Conservation (phyloP, 139 green algal genomes). For the Tetraselmis striata region DNA sequence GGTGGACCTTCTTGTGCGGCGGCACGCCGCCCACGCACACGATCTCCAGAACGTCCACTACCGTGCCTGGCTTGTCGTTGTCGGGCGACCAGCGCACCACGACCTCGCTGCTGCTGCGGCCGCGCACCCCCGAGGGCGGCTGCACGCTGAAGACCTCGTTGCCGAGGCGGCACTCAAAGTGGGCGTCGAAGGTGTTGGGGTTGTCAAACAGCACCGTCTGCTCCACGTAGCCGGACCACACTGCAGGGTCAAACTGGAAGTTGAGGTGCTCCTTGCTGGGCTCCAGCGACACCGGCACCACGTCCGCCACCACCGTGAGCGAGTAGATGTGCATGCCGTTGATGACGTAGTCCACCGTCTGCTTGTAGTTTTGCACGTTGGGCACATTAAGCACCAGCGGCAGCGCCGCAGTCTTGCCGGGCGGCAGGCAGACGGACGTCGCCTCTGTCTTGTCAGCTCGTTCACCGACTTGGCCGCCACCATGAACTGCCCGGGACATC, state of each 20-base stretch:
- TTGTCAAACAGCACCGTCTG: slow-evolving; percentile 35
- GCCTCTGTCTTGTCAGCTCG: background rate
- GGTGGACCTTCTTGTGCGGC: slow-evolving; percentile 7
- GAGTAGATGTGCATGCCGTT: slow-evolving; percentile 54
- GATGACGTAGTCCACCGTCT: slow-evolving; percentile 56
- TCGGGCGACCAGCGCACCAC: slow-evolving; percentile 10
- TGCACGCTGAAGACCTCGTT: background rate
- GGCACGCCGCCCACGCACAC: slow-evolving; percentile 1
- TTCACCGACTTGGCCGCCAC: background rate
- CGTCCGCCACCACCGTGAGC: slow-evolving; percentile 46
- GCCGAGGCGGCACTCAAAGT: background rate
- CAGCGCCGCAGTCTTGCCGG: slow-evolving; percentile 38
- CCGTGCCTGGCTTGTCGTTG: background rate
- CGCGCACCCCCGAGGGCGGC: background rate
- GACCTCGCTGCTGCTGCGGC: background rate
- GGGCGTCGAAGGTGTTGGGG: slow-evolving; percentile 5
- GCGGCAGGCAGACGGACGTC: slow-evolving; percentile 14
- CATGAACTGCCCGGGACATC: too few species aligned
- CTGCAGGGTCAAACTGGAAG: slow-evolving; percentile 51
- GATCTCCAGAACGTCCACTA: background rate
- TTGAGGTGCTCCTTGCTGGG: slow-evolving; percentile 46
- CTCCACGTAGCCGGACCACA: slow-evolving; percentile 44
- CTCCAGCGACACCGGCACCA: slow-evolving; percentile 57
- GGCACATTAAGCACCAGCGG: slow-evolving; percentile 35
- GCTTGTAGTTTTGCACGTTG: slow-evolving; percentile 23